Percentiles rank a stretch among this genome's conserved stretches.
Evolutionary conservation across 2,329 filamentous ascomycete genomes (phyloP).

Genomic region (Fusarium xyrophilum): DNA sequence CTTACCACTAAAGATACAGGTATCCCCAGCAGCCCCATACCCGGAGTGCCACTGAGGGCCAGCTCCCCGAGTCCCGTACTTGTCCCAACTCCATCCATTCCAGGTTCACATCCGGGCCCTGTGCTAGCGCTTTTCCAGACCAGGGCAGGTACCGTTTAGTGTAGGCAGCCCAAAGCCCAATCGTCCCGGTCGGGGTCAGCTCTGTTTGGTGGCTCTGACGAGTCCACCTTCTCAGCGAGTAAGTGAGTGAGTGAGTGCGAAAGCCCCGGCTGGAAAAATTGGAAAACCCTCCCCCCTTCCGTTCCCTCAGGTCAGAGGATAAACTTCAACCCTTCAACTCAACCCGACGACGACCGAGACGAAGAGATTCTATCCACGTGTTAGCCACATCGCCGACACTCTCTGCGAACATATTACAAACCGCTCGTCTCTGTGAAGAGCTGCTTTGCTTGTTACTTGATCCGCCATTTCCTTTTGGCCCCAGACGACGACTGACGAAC

Average conservation of each 20-base stretch:
- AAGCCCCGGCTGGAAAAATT: conserved; percentile 16
- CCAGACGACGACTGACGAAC: conserved; percentile 38
- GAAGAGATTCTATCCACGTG: conserved; percentile 32
- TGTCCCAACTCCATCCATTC: conserved; percentile 15
- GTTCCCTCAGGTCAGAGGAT: neutral
- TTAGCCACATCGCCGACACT: conserved; percentile 38
- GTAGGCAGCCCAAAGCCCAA: conserved; percentile 13
- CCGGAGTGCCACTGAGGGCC: conserved; percentile 6
- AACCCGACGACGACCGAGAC: conserved; percentile 41
- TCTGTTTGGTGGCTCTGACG: conserved; percentile 12
- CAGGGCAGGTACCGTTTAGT: conserved; percentile 25
- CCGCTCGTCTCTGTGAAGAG: conserved; percentile 26
- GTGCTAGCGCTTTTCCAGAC: conserved; percentile 11
- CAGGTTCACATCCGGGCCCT: conserved; percentile 21
- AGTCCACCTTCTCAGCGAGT: neutral
- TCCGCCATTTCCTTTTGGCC: conserved; percentile 28
- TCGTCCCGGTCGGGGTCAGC: conserved; percentile 9
- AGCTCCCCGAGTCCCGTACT: neutral
- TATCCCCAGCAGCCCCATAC: conserved; percentile 24
- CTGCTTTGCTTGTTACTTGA: conserved; percentile 16
- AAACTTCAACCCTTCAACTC: conserved; percentile 42
- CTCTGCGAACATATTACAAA: conserved; percentile 32
- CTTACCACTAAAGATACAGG: conserved; percentile 16
- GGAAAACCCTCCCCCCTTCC: conserved; percentile 28
- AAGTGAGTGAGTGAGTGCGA: neutral